These are phyloP conservation scores for Tetrahymena elliotti DNA, from an alignment of 73 alveolate genomes.

Conservation along the genomic window DNA sequence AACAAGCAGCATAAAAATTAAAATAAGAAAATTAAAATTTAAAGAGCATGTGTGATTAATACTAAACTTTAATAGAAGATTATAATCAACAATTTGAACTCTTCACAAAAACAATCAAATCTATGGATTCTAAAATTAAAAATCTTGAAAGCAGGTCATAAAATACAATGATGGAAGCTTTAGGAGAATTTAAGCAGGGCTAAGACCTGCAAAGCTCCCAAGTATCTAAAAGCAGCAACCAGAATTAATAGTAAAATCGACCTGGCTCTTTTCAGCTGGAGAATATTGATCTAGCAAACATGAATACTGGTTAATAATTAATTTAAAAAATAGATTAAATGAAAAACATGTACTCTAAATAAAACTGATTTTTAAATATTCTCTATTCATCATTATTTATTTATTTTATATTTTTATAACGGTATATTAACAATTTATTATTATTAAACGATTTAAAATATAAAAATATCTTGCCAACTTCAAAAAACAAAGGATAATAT, in stretches of 20 bases:
- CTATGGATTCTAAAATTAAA: background rate
- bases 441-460: too few relatives aligned
- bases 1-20: background rate
- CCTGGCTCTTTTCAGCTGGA: background rate
- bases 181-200: background rate
- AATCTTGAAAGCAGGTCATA: background rate
- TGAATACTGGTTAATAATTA: background rate
- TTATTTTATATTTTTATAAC: background rate
- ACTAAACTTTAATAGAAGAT: background rate
- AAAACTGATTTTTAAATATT: background rate
- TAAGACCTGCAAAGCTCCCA: background rate
- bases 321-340: background rate
- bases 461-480: too few relatives aligned
- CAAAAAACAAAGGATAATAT: too few relatives aligned
- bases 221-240: background rate
- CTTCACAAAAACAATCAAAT: background rate
- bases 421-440: too few relatives aligned
- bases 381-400: background rate
- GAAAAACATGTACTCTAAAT: background rate
- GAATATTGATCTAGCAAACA: background rate
- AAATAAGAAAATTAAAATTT: background rate
- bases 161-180: background rate
- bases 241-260: background rate
- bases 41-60: background rate
- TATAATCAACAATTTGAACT: background rate